Conservation (phyloP, 1,284 basidiomycete genomes). For the Stereum hirsutum region DNA sequence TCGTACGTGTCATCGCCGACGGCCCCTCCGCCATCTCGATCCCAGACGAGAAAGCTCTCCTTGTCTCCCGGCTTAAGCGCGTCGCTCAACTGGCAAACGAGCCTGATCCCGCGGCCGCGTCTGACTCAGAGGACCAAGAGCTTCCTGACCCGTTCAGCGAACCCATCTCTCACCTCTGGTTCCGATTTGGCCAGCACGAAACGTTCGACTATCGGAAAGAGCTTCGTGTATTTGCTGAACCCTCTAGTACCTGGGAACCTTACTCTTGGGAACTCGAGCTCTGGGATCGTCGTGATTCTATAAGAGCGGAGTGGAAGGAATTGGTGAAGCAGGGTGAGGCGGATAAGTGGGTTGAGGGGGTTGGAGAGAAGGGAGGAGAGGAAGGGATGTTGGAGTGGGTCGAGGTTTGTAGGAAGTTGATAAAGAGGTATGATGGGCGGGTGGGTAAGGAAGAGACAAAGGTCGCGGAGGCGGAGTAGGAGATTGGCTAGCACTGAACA, state of each 20-base stretch:
- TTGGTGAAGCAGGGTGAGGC: slow-evolving; percentile 47
- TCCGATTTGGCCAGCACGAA: slow-evolving; percentile 35
- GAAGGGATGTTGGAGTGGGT: slow-evolving; percentile 54
- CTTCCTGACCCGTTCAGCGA: too few relatives aligned
- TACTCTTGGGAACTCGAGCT: slow-evolving; percentile 49
- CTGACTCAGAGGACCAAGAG: too few relatives aligned
- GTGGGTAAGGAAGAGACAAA: too few relatives aligned
- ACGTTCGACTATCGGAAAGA: slow-evolving; percentile 64
- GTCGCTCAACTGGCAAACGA: too few relatives aligned
- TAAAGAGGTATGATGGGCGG: slow-evolving; percentile 27
- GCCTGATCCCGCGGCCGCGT: too few relatives aligned
- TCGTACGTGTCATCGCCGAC: slow-evolving; percentile 42
- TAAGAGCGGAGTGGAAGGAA: slow-evolving; percentile 50
- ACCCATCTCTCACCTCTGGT: too few relatives aligned
- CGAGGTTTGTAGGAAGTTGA: slow-evolving; percentile 39
- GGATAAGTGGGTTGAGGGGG: slow-evolving; percentile 47
- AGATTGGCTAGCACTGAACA: too few relatives aligned
- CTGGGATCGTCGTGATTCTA: slow-evolving; percentile 36
- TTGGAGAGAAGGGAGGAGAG: slow-evolving; percentile 51
- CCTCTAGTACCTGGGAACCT: slow-evolving; percentile 26
- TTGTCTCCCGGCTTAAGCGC: too few relatives aligned
- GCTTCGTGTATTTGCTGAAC: slow-evolving; percentile 39
- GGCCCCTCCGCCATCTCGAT: too few relatives aligned
- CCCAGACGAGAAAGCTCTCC: too few relatives aligned
- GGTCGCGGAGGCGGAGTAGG: too few relatives aligned